These are phyloP conservation scores for Candida sanyaensis DNA, from an alignment of 1,139 yeast species.

Conservation along the genomic window DNA sequence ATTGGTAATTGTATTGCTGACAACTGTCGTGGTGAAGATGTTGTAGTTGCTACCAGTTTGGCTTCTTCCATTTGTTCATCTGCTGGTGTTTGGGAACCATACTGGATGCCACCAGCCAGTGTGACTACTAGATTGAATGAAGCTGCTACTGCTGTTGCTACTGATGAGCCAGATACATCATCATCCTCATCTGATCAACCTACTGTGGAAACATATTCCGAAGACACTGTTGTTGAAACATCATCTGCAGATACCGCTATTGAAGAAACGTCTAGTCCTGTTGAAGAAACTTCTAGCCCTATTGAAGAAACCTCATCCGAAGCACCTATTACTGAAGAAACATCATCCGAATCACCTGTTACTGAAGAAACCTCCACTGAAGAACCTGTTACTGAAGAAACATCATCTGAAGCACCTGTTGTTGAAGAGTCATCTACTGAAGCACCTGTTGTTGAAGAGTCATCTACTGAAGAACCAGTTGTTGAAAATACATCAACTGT, in stretches of 20 bases:
- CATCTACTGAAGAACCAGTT: neutral
- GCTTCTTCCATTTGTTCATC: conserved; percentile 41
- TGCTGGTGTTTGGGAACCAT: conserved; percentile 44
- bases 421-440: no score
- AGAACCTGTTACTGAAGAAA: no score
- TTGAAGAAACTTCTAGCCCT: no score
- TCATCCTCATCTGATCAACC: neutral
- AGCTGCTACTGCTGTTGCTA: conserved; percentile 24
- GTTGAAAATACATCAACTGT: neutral
- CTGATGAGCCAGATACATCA: neutral
- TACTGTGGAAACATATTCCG: neutral
- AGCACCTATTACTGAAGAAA: no score
- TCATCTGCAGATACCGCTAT: no score
- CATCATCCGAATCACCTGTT: no score
- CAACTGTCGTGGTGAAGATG: conserved; percentile 35
- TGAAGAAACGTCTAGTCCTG: no score
- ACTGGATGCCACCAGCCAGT: conserved; percentile 40
- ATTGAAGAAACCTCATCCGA: no score
- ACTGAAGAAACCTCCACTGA: no score
- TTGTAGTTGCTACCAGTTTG: conserved; percentile 36
- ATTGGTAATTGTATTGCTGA: conserved; percentile 33
- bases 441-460: neutral
- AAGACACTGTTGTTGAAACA: neutral
- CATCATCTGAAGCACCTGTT: no score
- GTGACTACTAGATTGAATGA: conserved; percentile 32